Evolutionary conservation across 805 yeast genomes (phyloP), one percentile per base, ranked within the genome.

Genomic region (Starmerella stellata): DNA sequence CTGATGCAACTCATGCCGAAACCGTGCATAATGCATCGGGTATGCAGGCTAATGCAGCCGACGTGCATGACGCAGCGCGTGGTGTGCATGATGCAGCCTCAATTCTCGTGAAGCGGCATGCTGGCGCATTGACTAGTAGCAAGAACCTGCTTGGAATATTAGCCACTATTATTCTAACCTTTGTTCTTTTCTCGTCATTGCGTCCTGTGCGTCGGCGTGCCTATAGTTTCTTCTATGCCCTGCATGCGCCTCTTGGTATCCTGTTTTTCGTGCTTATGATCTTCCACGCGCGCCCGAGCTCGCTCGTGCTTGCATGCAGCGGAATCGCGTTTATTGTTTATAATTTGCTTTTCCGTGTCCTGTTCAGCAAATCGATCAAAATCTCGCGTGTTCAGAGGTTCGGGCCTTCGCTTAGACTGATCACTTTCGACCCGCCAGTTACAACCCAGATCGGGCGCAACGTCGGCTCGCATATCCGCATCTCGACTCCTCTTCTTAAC

Each of bases 241-340:
- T 72, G 35, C 96, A 87, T 58, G 79, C 81, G 48, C 51, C 72
- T 8, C 66, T 75, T 55, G 75, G 93, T 1, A 80, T 93, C 90
- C 14, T 40, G 11, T 51, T 72, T 4, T 66, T 72, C 18, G 77
- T 82, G 4, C 50, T 75, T 2, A 58, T 76, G 24, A 56, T 83
- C 4, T 78, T 77, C 49, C 96, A 87, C 55, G 79, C 87, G 1
- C 66, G 90, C 44, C 95, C 95, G 0, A 66, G 72, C 5, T 67
- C 77, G 4, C 70, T 74, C 2, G 53, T 54, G 21, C 68, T 76
- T 49, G 75, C 87, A 2, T 30, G 55, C 1, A 35, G 69, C 20
- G 79, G 78, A 42, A 48, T 68, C 2, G 31, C 47, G 1, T 66
- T 82, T 7, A 55, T 85, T 18, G 29, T 60, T 0, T 64, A 58